phyloP scores from a whole-genome alignment of 495 filamentous ascomycete genomes.

The Hyaloscypha variabilis region DNA sequence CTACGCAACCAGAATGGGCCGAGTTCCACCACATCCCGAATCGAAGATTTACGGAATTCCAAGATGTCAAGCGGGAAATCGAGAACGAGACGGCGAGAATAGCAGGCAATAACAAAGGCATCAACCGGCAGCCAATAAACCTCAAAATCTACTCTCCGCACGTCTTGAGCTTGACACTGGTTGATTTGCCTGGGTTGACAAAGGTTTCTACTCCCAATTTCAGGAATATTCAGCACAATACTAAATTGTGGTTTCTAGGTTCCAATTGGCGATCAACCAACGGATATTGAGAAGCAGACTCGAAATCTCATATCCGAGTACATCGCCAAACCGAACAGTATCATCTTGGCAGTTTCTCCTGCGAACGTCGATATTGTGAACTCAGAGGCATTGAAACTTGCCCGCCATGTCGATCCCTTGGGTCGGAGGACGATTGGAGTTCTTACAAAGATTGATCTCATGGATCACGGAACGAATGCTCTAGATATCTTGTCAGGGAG shows the following conservation, averaged over 20 bases:
- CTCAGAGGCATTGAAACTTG: slow-evolving; percentile 96
- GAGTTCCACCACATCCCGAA: slow-evolving; percentile 95
- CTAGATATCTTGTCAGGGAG: slow-evolving; percentile 94
- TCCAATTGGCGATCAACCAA: slow-evolving; percentile 96
- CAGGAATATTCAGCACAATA: neutral
- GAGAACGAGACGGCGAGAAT: slow-evolving; percentile 95
- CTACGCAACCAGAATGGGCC: slow-evolving; percentile 82
- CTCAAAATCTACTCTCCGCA: slow-evolving; percentile 98
- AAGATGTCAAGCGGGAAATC: slow-evolving; percentile 92
- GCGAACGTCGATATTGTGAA: slow-evolving; percentile 99
- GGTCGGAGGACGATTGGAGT: slow-evolving; percentile 96
- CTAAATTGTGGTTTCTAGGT: slow-evolving; percentile 49
- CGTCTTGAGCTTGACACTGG: slow-evolving; percentile 93
- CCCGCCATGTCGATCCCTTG: slow-evolving; percentile 94
- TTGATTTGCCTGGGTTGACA: slow-evolving; percentile 93
- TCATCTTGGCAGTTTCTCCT: slow-evolving; percentile 94
- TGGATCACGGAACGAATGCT: slow-evolving; percentile 99
- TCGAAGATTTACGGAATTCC: slow-evolving; percentile 89
- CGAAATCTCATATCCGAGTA: slow-evolving; percentile 97
- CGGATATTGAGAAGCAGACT: slow-evolving; percentile 99
- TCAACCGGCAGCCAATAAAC: slow-evolving; percentile 96
- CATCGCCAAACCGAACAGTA: slow-evolving; percentile 98
- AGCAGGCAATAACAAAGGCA: slow-evolving; percentile 97
- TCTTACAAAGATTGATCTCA: slow-evolving; percentile 94
- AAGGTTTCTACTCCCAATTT: slow-evolving; percentile 61